These are phyloP conservation scores for Monosporozyma siamensis DNA, from an alignment of 805 yeast species.

Conservation along the genomic window DNA sequence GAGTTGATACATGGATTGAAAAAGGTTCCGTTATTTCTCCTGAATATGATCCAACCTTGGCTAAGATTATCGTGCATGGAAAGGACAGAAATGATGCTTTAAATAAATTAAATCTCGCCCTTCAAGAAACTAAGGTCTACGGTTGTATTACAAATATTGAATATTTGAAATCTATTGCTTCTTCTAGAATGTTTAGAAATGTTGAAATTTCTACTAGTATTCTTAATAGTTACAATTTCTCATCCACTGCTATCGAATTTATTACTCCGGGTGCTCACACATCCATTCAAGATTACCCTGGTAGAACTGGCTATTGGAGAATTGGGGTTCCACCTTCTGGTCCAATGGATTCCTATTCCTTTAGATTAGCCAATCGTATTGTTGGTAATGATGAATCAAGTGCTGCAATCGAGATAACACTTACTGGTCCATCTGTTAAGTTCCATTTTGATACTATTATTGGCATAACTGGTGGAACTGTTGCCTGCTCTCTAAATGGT, in stretches of 20 bases:
- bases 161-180: conserved; percentile 76
- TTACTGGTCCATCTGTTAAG: conserved; percentile 74
- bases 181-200: conserved; percentile 72
- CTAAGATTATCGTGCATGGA: conserved; percentile 93
- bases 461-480: conserved; percentile 82
- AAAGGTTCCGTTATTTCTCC: conserved; percentile 83
- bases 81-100: conserved; percentile 81
- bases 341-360: conserved; percentile 92
- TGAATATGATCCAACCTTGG: conserved; percentile 93
- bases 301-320: conserved; percentile 60
- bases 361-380: conserved; percentile 78
- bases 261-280: conserved; percentile 89
- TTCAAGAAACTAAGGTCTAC: conserved; percentile 75
- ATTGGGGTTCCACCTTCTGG: conserved; percentile 97
- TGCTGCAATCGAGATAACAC: conserved; percentile 85
- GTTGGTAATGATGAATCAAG: conserved; percentile 79
- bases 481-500: conserved; percentile 58
- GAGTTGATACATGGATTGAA: conserved; percentile 90
- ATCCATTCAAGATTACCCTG: conserved; percentile 92
- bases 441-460: conserved; percentile 76
- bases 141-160: conserved; percentile 90
- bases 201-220: conserved; percentile 84
- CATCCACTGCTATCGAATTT: conserved; percentile 78
- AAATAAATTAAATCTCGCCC: conserved; percentile 62
- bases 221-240: conserved; percentile 70